phyloP scores from a whole-genome alignment of 257 asterid species.

The Verbena officinalis region DNA sequence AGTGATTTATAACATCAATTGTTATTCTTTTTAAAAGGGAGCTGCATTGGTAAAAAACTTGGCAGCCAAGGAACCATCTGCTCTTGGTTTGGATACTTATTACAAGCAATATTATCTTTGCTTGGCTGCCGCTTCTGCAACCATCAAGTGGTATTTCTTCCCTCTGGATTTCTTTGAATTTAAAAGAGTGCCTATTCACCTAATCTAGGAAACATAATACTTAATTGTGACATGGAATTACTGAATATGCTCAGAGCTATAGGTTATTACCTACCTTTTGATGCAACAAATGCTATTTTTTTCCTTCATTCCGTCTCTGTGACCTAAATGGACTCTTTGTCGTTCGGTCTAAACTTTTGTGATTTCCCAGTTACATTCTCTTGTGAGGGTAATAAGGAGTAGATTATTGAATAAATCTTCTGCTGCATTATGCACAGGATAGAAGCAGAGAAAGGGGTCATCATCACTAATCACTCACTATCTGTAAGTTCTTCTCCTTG shows the following conservation, averaged over 20 bases:
- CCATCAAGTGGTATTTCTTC: slow-evolving; percentile 82
- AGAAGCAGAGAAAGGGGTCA: slow-evolving; percentile 95
- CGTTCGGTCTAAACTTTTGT: slow-evolving; percentile 14
- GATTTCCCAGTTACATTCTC: slow-evolving; percentile 13
- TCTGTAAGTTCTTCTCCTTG: slow-evolving; percentile 55
- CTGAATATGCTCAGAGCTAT: slow-evolving; percentile 10
- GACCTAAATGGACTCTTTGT: slow-evolving; percentile 14
- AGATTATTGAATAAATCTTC: slow-evolving; percentile 25
- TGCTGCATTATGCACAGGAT: slow-evolving; percentile 63
- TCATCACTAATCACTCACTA: slow-evolving; percentile 85
- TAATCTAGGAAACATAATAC: slow-evolving; percentile 3
- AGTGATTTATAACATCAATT: slow-evolving; percentile 35
- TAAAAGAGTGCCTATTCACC: slow-evolving; percentile 15
- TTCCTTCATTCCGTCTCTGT: slow-evolving; percentile 19
- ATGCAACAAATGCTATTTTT: slow-evolving; percentile 17
- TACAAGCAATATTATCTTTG: slow-evolving; percentile 96
- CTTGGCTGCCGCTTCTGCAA: slow-evolving; percentile 98
- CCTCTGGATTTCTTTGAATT: slow-evolving; percentile 21
- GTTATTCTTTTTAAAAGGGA: slow-evolving; percentile 57
- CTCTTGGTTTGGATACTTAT: slow-evolving; percentile 89
- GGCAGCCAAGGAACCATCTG: slow-evolving; percentile 95
- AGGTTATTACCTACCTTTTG: slow-evolving; percentile 7
- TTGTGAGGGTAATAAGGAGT: slow-evolving; percentile 12
- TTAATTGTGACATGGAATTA: slow-evolving; percentile 7
- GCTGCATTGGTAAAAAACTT: slow-evolving; percentile 74